A percentile compares a stretch with the other conserved stretches of the same genome.
phyloP scores from a whole-genome alignment of 2,329 filamentous ascomycete genomes.

The Nectriaceae sp. region DNA sequence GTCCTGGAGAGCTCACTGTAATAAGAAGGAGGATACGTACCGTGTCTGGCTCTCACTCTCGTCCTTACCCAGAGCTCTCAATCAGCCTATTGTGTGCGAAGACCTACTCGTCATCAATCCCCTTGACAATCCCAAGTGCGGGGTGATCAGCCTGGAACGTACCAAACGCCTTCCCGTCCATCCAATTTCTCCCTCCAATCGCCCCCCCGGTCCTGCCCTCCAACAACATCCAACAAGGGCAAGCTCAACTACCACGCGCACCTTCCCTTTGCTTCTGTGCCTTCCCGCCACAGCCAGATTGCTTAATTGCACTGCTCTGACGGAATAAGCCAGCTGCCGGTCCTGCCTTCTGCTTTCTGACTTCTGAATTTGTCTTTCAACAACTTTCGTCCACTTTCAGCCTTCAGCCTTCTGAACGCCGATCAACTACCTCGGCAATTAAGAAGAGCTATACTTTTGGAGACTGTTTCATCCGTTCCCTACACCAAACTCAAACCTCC shows the following conservation, averaged over 20 bases:
- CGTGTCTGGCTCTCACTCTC: slow-evolving; percentile 11
- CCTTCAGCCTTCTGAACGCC: slow-evolving; percentile 4
- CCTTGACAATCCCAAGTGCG: slow-evolving; percentile 18
- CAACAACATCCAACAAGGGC: slow-evolving; percentile 20
- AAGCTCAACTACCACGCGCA: slow-evolving; percentile 18
- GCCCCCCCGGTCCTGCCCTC: slow-evolving; percentile 12
- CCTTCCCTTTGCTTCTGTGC: slow-evolving; percentile 26
- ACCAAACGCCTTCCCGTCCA: slow-evolving; percentile 32
- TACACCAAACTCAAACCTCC: slow-evolving; percentile 26
- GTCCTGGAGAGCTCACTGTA: slow-evolving; percentile 28
- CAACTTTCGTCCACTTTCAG: slow-evolving; percentile 19
- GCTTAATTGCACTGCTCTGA: slow-evolving; percentile 25
- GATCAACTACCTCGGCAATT: slow-evolving; percentile 14
- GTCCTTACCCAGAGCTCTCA: slow-evolving; percentile 5
- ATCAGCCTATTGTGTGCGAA: slow-evolving; percentile 25
- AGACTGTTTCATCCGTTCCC: slow-evolving; percentile 14
- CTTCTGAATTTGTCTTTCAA: slow-evolving; percentile 20
- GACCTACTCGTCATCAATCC: slow-evolving; percentile 16
- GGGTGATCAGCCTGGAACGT: slow-evolving; percentile 25
- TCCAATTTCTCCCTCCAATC: slow-evolving; percentile 27
- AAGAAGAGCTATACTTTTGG: slow-evolving; percentile 14
- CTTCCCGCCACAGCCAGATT: slow-evolving; percentile 17
- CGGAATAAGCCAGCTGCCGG: slow-evolving; percentile 25
- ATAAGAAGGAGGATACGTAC: slow-evolving; percentile 33
- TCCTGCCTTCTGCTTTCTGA: slow-evolving; percentile 17